These are phyloP conservation scores for Speleostelium caveatum DNA, from an alignment of 78 protist genomes.

Conservation along the genomic window DNA sequence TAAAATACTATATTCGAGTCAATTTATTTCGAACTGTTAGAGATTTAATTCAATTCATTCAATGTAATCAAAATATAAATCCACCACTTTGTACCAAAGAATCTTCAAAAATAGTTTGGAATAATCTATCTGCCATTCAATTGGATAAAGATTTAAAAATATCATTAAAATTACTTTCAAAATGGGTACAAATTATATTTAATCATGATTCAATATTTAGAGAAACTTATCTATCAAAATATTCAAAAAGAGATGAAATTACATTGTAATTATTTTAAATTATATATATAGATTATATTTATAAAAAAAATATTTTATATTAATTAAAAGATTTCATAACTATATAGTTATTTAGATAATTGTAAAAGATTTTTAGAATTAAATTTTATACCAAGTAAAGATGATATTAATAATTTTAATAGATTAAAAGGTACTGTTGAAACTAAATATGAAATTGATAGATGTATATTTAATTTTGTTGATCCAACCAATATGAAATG, in stretches of 20 bases:
- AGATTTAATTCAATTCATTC: slow-evolving; percentile 26
- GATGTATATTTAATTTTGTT: slow-evolving; percentile 29
- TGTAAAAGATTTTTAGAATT: slow-evolving; percentile 24
- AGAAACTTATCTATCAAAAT: not conserved
- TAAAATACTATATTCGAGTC: slow-evolving; percentile 18
- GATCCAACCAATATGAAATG: slow-evolving; percentile 44
- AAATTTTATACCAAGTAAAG: slow-evolving; percentile 43
- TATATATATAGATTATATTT: not conserved
- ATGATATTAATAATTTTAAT: slow-evolving; percentile 19
- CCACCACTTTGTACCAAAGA: not conserved
- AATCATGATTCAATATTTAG: slow-evolving; percentile 12
- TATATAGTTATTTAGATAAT: slow-evolving; percentile 60
- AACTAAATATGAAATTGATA: slow-evolving; percentile 28
- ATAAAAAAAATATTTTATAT: not conserved
- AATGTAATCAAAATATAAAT: not conserved
- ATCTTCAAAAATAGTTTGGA: slow-evolving; percentile 9
- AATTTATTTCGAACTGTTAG: not conserved
- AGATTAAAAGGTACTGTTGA: slow-evolving; percentile 18
- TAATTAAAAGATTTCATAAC: not conserved
- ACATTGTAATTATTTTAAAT: slow-evolving; percentile 28
- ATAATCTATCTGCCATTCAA: not conserved
- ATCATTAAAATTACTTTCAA: slow-evolving; percentile 4
- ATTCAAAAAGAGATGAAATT: slow-evolving; percentile 30
- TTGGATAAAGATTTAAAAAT: not conserved
- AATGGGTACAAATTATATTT: slow-evolving; percentile 4